Evolutionary conservation across 345 rosid species (phyloP).

Genomic region (Brassica nigra): DNA sequence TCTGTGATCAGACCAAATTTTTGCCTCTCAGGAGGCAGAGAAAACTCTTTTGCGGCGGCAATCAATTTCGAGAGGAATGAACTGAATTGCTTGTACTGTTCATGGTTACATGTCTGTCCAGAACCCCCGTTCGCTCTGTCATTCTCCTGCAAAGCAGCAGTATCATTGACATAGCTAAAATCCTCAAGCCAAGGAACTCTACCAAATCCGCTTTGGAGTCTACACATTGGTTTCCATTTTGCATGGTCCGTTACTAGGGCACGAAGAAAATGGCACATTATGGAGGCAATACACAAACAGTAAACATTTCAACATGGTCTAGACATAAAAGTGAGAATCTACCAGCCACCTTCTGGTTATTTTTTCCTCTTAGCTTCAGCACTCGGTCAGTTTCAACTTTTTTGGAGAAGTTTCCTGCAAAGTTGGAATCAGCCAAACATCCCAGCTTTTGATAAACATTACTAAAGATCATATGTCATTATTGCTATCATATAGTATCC

Average conservation of each 20-base stretch:
- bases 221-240: slow-evolving; percentile 59
- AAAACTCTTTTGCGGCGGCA: slow-evolving; percentile 60
- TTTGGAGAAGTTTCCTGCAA: slow-evolving; percentile 46
- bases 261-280: slow-evolving; percentile 15
- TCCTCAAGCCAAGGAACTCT: slow-evolving; percentile 69
- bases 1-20: slow-evolving; percentile 79
- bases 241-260: slow-evolving; percentile 47
- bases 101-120: slow-evolving; percentile 57
- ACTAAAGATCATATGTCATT: neutral
- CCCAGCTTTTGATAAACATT: neutral
- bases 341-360: slow-evolving; percentile 83
- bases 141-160: slow-evolving; percentile 43
- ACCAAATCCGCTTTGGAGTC: slow-evolving; percentile 48
- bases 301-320: slow-evolving; percentile 35
- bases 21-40: slow-evolving; percentile 65
- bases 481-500: neutral
- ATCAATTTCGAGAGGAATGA: slow-evolving; percentile 63
- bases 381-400: slow-evolving; percentile 40
- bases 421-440: slow-evolving; percentile 22
- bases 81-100: slow-evolving; percentile 66
- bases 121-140: slow-evolving; percentile 31
- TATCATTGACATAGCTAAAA: slow-evolving; percentile 51
- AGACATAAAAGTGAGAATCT: slow-evolving; percentile 53
- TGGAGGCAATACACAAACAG: slow-evolving; percentile 21
- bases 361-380: slow-evolving; percentile 39